A percentile compares a stretch with the other conserved stretches of the same genome.
These are phyloP conservation scores for Auricularia sp. DNA, from an alignment of 768 basidiomycete genomes.

Conservation along the genomic window DNA sequence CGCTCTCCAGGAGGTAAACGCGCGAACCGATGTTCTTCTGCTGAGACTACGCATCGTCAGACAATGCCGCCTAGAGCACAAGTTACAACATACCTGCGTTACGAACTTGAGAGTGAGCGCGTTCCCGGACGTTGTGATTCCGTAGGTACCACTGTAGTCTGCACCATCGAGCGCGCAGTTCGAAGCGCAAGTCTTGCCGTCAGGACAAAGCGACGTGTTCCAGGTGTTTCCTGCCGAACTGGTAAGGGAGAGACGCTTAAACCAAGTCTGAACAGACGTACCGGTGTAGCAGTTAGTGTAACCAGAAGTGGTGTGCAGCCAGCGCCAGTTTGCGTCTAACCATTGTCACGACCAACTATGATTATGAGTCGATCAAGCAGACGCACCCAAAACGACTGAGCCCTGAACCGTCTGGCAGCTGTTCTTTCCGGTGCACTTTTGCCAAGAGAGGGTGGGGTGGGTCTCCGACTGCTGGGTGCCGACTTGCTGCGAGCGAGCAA, in stretches of 20 bases:
- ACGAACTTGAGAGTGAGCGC: slow-evolving; percentile 8
- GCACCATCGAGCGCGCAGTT: slow-evolving; percentile 28
- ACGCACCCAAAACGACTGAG: slow-evolving; percentile 39
- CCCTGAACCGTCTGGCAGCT: slow-evolving; percentile 6
- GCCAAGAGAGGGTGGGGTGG: slow-evolving; percentile 14
- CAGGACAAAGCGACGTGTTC: slow-evolving; percentile 24
- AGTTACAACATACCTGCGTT: neutral
- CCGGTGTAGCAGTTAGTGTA: slow-evolving; percentile 27
- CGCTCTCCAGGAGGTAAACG: slow-evolving; percentile 40
- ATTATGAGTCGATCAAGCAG: slow-evolving; percentile 11
- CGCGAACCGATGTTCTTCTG: slow-evolving; percentile 18
- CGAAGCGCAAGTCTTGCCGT: slow-evolving; percentile 19
- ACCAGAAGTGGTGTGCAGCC: slow-evolving; percentile 15
- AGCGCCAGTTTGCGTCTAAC: slow-evolving; percentile 12
- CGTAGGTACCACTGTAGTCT: slow-evolving; percentile 14
- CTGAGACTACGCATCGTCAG: neutral
- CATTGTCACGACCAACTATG: slow-evolving; percentile 4
- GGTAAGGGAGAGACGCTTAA: neutral
- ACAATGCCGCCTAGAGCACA: neutral
- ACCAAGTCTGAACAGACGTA: neutral
- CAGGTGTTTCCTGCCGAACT: slow-evolving; percentile 18
- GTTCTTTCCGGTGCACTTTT: slow-evolving; percentile 10
- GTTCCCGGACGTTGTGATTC: slow-evolving; percentile 10
- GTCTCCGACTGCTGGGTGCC: slow-evolving; percentile 13
- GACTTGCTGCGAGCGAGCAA: slow-evolving; percentile 12